phyloP scores from a whole-genome alignment of 2,329 filamentous ascomycete genomes.

The Cytospora chrysosperma region DNA sequence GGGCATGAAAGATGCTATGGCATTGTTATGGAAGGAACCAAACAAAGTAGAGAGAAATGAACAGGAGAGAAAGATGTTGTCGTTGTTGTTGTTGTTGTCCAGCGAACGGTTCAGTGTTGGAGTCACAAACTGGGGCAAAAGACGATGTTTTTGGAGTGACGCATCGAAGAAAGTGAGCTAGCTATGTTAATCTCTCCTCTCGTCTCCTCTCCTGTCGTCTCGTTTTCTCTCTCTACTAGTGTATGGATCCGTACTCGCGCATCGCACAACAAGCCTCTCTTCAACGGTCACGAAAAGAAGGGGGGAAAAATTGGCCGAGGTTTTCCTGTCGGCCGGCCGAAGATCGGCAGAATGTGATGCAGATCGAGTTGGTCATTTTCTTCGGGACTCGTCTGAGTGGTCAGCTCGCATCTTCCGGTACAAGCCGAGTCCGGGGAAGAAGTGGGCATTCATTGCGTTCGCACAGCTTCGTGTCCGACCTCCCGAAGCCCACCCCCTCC shows the following conservation, averaged over 20 bases:
- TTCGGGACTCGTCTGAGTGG: conserved; percentile 10
- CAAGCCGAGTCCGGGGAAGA: conserved; percentile 9
- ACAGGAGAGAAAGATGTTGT: background rate
- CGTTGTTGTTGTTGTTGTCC: background rate
- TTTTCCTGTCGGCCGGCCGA: conserved; percentile 7
- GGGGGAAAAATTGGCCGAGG: conserved; percentile 1
- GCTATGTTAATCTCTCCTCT: no score
- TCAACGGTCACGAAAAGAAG: background rate
- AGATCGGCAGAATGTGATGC: background rate
- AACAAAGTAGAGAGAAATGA: no score
- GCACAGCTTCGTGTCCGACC: background rate
- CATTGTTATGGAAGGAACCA: background rate
- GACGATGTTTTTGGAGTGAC: conserved; percentile 3
- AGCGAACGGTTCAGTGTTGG: background rate
- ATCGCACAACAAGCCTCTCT: background rate
- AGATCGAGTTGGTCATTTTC: conserved; percentile 13
- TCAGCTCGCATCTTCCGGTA: conserved; percentile 2
- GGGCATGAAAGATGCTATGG: conserved; percentile 4
- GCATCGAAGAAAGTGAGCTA: background rate
- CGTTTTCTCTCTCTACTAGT: no score
- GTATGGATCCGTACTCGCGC: no score
- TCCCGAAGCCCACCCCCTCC: no score
- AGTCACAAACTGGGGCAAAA: background rate
- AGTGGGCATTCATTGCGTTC: no score
- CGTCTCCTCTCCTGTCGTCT: background rate